Conservation (phyloP, 2,329 filamentous ascomycete species). For the Emergomyces africanus region DNA sequence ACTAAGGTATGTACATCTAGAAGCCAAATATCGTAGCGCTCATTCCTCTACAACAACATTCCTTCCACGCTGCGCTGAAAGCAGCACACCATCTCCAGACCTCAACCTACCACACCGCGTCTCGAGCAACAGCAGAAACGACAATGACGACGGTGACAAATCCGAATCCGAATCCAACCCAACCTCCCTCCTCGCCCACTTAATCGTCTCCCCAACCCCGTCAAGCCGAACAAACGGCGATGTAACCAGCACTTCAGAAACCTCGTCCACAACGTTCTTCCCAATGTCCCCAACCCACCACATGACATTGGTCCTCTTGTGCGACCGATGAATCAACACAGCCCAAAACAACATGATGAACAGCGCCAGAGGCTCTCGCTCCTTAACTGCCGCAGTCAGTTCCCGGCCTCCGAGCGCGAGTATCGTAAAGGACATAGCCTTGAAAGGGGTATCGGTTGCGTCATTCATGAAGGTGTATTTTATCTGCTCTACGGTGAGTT, state of each 20-base stretch:
- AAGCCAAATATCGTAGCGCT: not conserved
- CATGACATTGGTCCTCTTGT: not conserved
- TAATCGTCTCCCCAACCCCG: not conserved
- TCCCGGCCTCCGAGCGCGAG: conserved; percentile 11
- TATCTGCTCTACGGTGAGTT: not conserved
- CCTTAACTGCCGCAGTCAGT: conserved; percentile 9
- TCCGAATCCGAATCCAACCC: not conserved
- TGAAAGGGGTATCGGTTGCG: not conserved
- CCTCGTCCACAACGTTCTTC: not conserved
- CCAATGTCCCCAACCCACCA: not conserved
- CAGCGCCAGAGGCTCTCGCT: conserved; percentile 8
- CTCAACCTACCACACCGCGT: not conserved
- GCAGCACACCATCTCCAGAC: not conserved
- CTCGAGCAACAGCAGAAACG: not conserved
- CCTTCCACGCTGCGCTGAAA: not conserved
- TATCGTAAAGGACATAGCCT: conserved; percentile 9
- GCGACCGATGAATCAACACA: conserved; percentile 8
- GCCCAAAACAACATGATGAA: conserved; percentile 13
- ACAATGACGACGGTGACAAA: not conserved
- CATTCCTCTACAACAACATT: not conserved
- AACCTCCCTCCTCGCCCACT: not conserved
- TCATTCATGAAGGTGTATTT: not conserved
- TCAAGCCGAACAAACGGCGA: not conserved
- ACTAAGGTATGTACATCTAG: too few species aligned
- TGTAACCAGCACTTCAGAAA: not conserved